These are phyloP conservation scores for Podaxis rugospora DNA, from an alignment of 768 basidiomycete species.

Conservation along the genomic window DNA sequence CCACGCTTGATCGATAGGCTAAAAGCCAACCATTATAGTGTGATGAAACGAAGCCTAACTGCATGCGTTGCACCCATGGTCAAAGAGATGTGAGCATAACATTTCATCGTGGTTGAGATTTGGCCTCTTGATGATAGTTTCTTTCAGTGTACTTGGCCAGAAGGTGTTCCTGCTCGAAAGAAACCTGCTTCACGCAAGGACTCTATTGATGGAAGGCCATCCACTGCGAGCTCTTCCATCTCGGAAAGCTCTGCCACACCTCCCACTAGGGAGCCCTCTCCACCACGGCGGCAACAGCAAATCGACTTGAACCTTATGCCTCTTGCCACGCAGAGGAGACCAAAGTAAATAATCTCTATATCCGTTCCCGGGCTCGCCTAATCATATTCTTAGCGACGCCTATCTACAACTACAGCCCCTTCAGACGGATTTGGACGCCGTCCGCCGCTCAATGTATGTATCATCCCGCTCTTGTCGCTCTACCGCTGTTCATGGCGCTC, in stretches of 20 bases:
- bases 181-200: constrained; percentile 57
- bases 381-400: constrained; percentile 33
- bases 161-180: constrained; percentile 69
- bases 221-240: constrained; percentile 70
- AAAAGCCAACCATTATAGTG: constrained; percentile 44
- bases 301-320: constrained; percentile 37
- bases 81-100: constrained; percentile 65
- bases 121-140: constrained; percentile 6
- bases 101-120: background rate
- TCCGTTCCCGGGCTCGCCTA: constrained; percentile 9
- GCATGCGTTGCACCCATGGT: constrained; percentile 82
- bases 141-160: constrained; percentile 77
- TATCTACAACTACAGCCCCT: constrained; percentile 41
- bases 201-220: constrained; percentile 58
- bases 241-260: constrained; percentile 66
- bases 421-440: constrained; percentile 37
- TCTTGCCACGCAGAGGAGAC: constrained; percentile 32
- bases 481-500: constrained; percentile 14
- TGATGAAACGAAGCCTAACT: constrained; percentile 86
- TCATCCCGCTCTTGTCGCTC: constrained; percentile 4
- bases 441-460: constrained; percentile 46
- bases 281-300: constrained; percentile 46
- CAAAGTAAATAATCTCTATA: constrained; percentile 27
- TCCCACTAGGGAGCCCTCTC: constrained; percentile 62
- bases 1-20: background rate